Percentiles rank a stretch among this genome's conserved stretches.
Evolutionary conservation across 2,329 filamentous ascomycete species (phyloP).

Genomic region (Aschersonia sp.): DNA sequence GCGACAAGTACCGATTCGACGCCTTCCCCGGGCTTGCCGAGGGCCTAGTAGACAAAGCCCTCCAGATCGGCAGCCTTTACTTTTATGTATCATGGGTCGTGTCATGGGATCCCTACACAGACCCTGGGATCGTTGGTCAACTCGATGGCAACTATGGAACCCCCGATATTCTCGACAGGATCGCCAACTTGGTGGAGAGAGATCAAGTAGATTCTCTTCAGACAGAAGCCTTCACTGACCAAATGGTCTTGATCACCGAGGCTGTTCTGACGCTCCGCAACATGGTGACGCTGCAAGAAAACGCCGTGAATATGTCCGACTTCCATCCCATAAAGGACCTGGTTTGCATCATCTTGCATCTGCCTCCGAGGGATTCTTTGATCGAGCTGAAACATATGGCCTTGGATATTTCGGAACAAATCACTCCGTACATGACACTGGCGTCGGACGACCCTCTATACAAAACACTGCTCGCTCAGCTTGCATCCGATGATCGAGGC

Average conservation of each 20-base stretch:
- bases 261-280: constrained; percentile 82
- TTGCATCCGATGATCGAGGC: constrained; percentile 62
- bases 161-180: constrained; percentile 46
- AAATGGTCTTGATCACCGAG: constrained; percentile 67
- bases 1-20: constrained; percentile 92
- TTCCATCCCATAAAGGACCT: constrained; percentile 67
- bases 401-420: constrained; percentile 80
- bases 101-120: constrained; percentile 43
- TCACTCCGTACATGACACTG: constrained; percentile 68
- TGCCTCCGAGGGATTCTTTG: constrained; percentile 58
- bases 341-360: constrained; percentile 65
- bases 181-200: constrained; percentile 46
- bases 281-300: constrained; percentile 88
- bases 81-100: constrained; percentile 74
- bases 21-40: constrained; percentile 82
- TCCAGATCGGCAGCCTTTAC: constrained; percentile 66
- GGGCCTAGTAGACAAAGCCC: constrained; percentile 69
- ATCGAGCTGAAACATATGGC: constrained; percentile 83
- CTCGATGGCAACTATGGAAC: constrained; percentile 35
- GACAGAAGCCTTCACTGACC: constrained; percentile 54
- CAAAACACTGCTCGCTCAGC: constrained; percentile 50
- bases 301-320: constrained; percentile 67
- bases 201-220: constrained; percentile 56
- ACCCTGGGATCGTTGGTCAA: constrained; percentile 35
- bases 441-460: constrained; percentile 67